A percentile compares a stretch with the other conserved stretches of the same genome.
phyloP scores from a whole-genome alignment of 805 yeast species.

The Suhomyces prunicola region DNA sequence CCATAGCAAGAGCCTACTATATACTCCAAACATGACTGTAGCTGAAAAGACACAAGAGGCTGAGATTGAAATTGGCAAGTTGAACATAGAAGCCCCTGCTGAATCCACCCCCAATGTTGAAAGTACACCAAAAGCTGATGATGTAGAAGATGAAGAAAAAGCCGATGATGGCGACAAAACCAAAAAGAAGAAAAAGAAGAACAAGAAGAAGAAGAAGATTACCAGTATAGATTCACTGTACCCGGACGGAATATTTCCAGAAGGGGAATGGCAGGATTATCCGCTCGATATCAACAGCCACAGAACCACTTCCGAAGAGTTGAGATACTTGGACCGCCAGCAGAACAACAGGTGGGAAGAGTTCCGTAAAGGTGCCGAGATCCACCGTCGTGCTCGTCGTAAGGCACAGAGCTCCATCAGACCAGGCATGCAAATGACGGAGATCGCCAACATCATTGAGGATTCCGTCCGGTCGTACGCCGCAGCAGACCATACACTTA shows the following conservation, averaged over 20 bases:
- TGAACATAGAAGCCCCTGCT: not conserved
- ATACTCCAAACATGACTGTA: not conserved
- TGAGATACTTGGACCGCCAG: constrained; percentile 70
- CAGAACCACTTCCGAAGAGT: constrained; percentile 84
- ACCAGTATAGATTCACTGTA: constrained; percentile 65
- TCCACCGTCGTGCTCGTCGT: constrained; percentile 86
- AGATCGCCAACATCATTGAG: constrained; percentile 87
- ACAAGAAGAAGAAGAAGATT: constrained; percentile 49
- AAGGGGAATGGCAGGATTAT: constrained; percentile 84
- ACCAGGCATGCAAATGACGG: constrained; percentile 92
- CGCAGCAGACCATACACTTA: constrained; percentile 58
- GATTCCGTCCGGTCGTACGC: constrained; percentile 74
- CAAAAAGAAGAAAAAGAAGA: constrained; percentile 41
- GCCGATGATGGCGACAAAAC: constrained; percentile 32
- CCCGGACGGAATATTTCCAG: constrained; percentile 75
- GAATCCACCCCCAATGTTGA: not conserved
- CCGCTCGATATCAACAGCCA: constrained; percentile 59
- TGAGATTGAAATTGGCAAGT: not conserved
- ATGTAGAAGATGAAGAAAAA: constrained; percentile 4
- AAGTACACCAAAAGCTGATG: not conserved
- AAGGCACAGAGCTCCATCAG: constrained; percentile 69
- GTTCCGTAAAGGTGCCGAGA: constrained; percentile 92
- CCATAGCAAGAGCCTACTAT: not conserved
- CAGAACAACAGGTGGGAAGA: constrained; percentile 72
- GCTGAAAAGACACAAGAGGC: not conserved